Evolutionary conservation across 495 filamentous ascomycete species (phyloP).

Genomic region (Haplographium delicatum): DNA sequence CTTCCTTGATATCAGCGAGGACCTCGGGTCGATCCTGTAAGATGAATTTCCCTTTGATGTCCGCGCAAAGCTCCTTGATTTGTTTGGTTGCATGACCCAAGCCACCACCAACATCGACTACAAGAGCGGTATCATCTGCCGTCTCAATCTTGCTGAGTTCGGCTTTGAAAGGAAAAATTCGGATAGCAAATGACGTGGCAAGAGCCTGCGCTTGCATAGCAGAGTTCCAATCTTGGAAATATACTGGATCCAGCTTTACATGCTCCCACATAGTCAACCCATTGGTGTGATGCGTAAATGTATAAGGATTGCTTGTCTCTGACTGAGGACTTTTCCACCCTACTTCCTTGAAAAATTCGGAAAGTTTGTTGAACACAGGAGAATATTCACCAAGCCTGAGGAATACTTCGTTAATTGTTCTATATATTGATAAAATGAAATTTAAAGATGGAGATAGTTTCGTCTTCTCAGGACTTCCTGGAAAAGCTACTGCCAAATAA

Average conservation of each 20-base stretch:
- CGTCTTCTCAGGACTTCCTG: no score
- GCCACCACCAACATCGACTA: conserved; percentile 27
- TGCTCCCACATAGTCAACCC: conserved; percentile 20
- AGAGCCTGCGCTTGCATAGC: conserved; percentile 21
- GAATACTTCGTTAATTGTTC: no score
- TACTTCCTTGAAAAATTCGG: conserved; percentile 17
- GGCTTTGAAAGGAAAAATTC: conserved; percentile 18
- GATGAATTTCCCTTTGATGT: conserved; percentile 32
- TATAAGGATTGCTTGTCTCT: conserved; percentile 19
- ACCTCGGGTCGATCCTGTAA: conserved; percentile 48
- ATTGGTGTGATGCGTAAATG: conserved; percentile 19
- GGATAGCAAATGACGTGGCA: conserved; percentile 5
- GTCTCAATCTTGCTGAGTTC: conserved; percentile 16
- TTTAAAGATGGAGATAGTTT: no score
- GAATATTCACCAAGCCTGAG: conserved; percentile 18
- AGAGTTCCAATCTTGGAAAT: conserved; percentile 17
- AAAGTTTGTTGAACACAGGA: conserved; percentile 4
- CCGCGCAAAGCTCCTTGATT: neutral
- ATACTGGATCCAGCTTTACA: conserved; percentile 11
- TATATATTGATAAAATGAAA: no score
- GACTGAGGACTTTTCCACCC: conserved; percentile 18
- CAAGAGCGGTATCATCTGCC: conserved; percentile 16
- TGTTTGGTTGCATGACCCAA: conserved; percentile 17
- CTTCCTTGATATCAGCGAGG: conserved; percentile 23
- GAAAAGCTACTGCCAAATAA: no score